Conservation (phyloP, 73 alveolate species). For the Tetrahymena malaccensis region DNA sequence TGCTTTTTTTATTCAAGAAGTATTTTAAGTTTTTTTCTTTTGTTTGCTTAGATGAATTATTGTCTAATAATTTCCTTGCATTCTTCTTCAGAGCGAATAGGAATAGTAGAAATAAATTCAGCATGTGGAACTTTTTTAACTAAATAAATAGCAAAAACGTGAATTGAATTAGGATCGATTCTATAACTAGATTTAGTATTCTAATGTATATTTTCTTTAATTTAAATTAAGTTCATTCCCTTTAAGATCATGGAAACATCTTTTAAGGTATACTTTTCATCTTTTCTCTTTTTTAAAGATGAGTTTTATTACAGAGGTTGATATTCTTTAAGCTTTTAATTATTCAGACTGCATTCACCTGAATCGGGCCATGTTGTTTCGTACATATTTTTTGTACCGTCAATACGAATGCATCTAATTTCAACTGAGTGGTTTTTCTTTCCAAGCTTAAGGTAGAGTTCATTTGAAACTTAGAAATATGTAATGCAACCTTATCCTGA, state of each 20-base stretch:
- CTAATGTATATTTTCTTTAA: not conserved
- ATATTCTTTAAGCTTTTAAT: not conserved
- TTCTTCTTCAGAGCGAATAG: not conserved
- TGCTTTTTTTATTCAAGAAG: not conserved
- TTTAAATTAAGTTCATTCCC: not conserved
- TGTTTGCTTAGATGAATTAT: not conserved
- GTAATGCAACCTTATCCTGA: not conserved
- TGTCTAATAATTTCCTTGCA: not conserved
- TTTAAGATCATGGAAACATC: not conserved
- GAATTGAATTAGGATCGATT: not conserved
- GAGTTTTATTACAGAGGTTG: constrained; percentile 24
- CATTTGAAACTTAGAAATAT: not conserved
- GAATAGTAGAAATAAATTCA: not conserved
- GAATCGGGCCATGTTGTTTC: constrained; percentile 42
- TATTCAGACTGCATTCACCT: constrained; percentile 12
- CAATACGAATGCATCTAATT: constrained; percentile 33
- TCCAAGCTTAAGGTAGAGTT: constrained; percentile 6
- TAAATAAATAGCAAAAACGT: not conserved
- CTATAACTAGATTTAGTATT: not conserved
- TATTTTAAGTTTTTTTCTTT: not conserved
- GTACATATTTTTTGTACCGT: constrained; percentile 25
- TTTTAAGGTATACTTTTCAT: constrained; percentile 4
- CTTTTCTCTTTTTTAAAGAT: constrained; percentile 34
- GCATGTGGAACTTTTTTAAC: not conserved
- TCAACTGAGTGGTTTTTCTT: constrained; percentile 11